phyloP scores from a whole-genome alignment of 108 stramenopile species.

The Cyclotella cryptica region DNA sequence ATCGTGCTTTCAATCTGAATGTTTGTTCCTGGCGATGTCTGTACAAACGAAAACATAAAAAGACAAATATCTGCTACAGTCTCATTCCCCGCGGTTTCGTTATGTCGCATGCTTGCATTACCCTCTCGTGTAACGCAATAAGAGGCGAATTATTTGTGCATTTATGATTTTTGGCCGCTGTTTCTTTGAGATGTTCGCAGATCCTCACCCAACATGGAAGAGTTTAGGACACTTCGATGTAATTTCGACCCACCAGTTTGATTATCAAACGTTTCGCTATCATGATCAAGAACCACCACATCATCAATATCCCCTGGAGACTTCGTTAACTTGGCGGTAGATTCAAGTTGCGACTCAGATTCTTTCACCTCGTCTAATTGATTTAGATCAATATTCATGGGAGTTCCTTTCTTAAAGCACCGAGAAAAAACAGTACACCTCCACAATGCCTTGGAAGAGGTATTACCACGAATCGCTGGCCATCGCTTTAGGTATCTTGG shows the following conservation, averaged over 20 bases:
- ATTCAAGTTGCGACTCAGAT: not conserved
- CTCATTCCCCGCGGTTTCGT: too few species aligned
- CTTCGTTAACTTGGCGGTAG: slow-evolving; percentile 4
- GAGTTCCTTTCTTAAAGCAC: not conserved
- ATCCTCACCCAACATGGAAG: not conserved
- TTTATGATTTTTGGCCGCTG: too few species aligned
- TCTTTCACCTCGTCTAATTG: not conserved
- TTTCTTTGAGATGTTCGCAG: not conserved
- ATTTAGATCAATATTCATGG: not conserved
- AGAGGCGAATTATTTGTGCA: too few species aligned
- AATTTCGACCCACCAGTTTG: not conserved
- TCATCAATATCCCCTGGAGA: not conserved
- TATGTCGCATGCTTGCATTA: too few species aligned
- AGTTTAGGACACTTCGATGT: not conserved
- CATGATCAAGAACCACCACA: not conserved
- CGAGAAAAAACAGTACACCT: not conserved
- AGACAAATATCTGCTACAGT: too few species aligned
- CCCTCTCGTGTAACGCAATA: too few species aligned
- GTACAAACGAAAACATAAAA: too few species aligned
- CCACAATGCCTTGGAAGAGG: not conserved
- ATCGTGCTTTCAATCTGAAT: too few species aligned
- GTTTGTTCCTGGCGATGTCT: too few species aligned
- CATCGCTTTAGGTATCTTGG: slow-evolving; percentile 1
- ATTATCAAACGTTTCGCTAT: not conserved
- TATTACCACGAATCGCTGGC: not conserved